Base-by-base conservation (phyloP, 805 yeast species). In the Cyberlindnera veronae region DNA sequence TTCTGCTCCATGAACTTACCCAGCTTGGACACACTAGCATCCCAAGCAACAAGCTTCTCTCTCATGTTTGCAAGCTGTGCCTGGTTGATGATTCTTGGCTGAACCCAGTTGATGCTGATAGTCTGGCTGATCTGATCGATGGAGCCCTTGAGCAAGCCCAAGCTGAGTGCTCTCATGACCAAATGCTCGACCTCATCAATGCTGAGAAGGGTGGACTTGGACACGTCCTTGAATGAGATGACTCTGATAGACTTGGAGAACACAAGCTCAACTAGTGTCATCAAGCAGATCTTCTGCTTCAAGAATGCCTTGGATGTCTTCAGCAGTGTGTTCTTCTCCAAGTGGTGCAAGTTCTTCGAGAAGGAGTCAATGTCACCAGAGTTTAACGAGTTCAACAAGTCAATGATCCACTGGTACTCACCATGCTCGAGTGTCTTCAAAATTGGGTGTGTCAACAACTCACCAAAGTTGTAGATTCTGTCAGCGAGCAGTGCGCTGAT, bases 381-480 rank as follows among this genome's bases (percentile, higher is more conserved):
- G 58, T 89, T 88, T 54, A 93, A 70, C 19, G 84, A 72, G 44
- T 77, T 68, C 38, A 93, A 70, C 47, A 90, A 65, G 35, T 81
- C 75, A 47, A 79, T 76, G 46, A 93, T 67, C 95, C 96, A 88
- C 27, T 66, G 62, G 60, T 76, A 76, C 29, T 76, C 62, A 38
- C 67, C 71, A 20, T 66, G 66, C 16, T 60, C 49, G 30, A 84
- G 71, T 29, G 69, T 62, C 30, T 67, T 59, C 62, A 89, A 74
- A 34, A 91, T 79, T 32, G 93, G 95, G 63, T 91, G 98, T 61
- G 89, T 79, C 45, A 93, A 74, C 48, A 93, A 75, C 66, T 93
- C 99, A 37, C 98, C 98, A 63, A 93, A 93, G 67, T 91, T 93
- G 70, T 88, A 93, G 53, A 91, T 86, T 55, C 77, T 81, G 58